Percentiles rank a stretch among this genome's conserved stretches.
These are phyloP conservation scores for Diplosphaera chodatii DNA, from an alignment of 139 green algal species.

Conservation along the genomic window DNA sequence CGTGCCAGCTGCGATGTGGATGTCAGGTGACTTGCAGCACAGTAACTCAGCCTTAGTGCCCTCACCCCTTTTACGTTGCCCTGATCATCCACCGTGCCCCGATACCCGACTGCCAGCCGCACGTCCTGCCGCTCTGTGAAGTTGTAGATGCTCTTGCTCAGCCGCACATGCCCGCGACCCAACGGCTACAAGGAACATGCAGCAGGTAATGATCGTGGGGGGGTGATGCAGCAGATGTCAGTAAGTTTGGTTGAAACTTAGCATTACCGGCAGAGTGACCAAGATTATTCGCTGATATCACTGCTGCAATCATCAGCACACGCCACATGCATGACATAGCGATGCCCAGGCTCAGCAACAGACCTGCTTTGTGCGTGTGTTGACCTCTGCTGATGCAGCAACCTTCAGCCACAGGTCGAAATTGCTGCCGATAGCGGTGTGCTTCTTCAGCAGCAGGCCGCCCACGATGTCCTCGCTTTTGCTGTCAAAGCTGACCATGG, in stretches of 20 bases:
- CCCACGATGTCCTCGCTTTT: constrained; percentile 1
- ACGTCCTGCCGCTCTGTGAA: constrained; percentile 68
- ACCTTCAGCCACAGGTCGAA: neutral
- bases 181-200: neutral
- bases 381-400: neutral
- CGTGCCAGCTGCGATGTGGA: no score
- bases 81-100: constrained; percentile 10
- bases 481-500: neutral
- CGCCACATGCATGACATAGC: neutral
- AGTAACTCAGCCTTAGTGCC: no score
- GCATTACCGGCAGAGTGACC: no score
- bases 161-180: constrained; percentile 20
- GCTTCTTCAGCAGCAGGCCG: constrained; percentile 4
- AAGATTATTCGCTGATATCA: no score
- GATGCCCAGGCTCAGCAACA: neutral
- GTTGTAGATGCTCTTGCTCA: constrained; percentile 65
- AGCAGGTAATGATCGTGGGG: neutral
- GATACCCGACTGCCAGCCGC: constrained; percentile 50
- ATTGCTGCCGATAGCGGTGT: neutral
- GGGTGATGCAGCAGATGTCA: neutral
- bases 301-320: no score
- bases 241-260: no score
- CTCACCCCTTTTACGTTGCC: constrained; percentile 4
- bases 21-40: no score
- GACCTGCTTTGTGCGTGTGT: neutral